Evolutionary conservation across 1,284 basidiomycete species (phyloP).

Genomic region (Boletellus deceptivus): DNA sequence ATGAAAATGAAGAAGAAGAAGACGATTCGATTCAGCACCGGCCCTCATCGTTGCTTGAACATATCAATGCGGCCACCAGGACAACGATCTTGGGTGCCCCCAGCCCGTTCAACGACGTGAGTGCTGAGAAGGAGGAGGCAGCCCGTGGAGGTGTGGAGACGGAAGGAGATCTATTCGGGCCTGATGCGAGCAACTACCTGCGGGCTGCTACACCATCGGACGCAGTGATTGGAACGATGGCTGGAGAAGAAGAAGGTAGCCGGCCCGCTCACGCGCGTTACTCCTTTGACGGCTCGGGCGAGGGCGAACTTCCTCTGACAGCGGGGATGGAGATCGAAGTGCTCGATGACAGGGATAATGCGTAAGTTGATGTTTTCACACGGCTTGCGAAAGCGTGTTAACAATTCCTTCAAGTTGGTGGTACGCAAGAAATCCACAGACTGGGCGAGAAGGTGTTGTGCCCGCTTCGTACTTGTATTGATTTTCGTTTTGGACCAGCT

Average conservation of each 20-base stretch:
- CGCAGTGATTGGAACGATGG: slow-evolving; percentile 57
- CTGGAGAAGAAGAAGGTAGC: slow-evolving; percentile 60
- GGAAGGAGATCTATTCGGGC: slow-evolving; percentile 53
- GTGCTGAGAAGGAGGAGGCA: slow-evolving; percentile 55
- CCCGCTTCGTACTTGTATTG: slow-evolving; percentile 86
- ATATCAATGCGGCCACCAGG: slow-evolving; percentile 85
- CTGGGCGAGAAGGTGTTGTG: slow-evolving; percentile 82
- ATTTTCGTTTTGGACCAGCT: slow-evolving; percentile 28
- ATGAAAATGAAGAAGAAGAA: slow-evolving; percentile 69
- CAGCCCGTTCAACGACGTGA: slow-evolving; percentile 49
- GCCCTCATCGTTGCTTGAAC: slow-evolving; percentile 77
- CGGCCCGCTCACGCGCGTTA: slow-evolving; percentile 76
- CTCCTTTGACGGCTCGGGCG: slow-evolving; percentile 74
- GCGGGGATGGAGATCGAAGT: slow-evolving; percentile 75
- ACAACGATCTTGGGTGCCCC: slow-evolving; percentile 66
- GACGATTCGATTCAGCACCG: slow-evolving; percentile 71
- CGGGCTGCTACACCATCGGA: slow-evolving; percentile 79
- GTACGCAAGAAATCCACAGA: slow-evolving; percentile 79
- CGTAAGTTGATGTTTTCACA: slow-evolving; percentile 50
- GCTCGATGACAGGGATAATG: slow-evolving; percentile 74
- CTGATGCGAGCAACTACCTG: slow-evolving; percentile 70
- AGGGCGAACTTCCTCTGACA: slow-evolving; percentile 70
- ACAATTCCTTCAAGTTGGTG: slow-evolving; percentile 66
- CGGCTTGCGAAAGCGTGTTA: neutral
- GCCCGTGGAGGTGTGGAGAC: slow-evolving; percentile 29